Conservation (phyloP, 345 rosid species). For the Sapria himalayana region DNA sequence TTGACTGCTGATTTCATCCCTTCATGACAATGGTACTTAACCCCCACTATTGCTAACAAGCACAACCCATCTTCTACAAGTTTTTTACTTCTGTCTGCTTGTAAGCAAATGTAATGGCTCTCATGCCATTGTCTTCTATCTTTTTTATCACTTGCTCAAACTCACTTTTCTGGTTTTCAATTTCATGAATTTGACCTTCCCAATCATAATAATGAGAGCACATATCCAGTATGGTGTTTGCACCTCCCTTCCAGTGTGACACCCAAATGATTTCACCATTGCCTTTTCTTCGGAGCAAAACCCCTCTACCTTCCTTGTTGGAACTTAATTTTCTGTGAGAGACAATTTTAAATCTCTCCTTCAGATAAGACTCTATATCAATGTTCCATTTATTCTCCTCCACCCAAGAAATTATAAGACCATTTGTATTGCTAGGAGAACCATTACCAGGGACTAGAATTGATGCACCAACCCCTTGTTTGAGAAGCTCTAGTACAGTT, state of each 20-base stretch:
- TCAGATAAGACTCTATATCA: slow-evolving; percentile 4
- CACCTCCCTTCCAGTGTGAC: slow-evolving; percentile 13
- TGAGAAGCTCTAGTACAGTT: no score
- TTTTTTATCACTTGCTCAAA: slow-evolving; percentile 5
- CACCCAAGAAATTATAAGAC: slow-evolving; percentile 8
- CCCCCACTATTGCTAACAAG: slow-evolving; percentile 9
- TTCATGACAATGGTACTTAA: slow-evolving; percentile 4
- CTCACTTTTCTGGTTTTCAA: background rate
- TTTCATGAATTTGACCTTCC: slow-evolving; percentile 3
- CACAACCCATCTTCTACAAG: slow-evolving; percentile 3
- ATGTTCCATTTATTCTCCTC: slow-evolving; percentile 3
- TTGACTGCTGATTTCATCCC: background rate
- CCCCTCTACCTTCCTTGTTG: background rate
- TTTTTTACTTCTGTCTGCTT: slow-evolving; percentile 8
- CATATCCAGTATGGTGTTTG: slow-evolving; percentile 7
- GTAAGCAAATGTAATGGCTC: slow-evolving; percentile 10
- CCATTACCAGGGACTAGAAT: no score
- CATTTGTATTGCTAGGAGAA: background rate
- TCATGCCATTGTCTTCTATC: slow-evolving; percentile 10
- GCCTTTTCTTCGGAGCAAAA: slow-evolving; percentile 4
- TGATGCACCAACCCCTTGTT: no score
- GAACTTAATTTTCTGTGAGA: background rate
- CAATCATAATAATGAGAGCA: slow-evolving; percentile 12
- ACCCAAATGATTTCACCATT: slow-evolving; percentile 3
- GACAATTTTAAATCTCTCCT: slow-evolving; percentile 1